Base-by-base conservation (phyloP, 129 eudicot genomes). In the Tagetes erecta region DNA sequence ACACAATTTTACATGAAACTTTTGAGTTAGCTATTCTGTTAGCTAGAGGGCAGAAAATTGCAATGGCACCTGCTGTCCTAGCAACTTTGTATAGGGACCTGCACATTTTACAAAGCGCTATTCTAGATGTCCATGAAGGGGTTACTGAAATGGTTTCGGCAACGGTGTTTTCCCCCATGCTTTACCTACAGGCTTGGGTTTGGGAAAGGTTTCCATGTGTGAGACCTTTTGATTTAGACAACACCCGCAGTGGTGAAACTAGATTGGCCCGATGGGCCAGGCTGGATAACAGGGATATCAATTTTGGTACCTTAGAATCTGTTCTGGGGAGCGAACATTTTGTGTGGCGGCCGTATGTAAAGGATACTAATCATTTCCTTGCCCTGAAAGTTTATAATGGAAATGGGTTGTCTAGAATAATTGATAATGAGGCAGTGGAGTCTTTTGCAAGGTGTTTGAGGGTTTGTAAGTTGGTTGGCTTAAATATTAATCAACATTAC, bases 21-120 rank as follows among this genome's bases (percentile, higher is more conserved):
- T 70, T 89, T 30, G 45, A 77, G 3, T 47, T 87, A 37, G 88
- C 92, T 1, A 72, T 75, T 38, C 73, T 65, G 55, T 40, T 89
- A 38, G 75, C 96, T 5, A 65, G 73, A 66, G 88, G 92, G 1
- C 73, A 3, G 33, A 74, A 8, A 47, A 57, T 89, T n/a, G 91
- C 87, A 2, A 80, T 86, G 30, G 91, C 83, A 2, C 89, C 91
- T 9, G 73, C 83, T 30, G 86, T 89, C 74, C 87, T 86, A 70
- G 91, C 89, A 5, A 67, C 82, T 53, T 44, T 89, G 39, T 86
- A 84, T 73, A 65, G 80, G 65, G 88, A 83, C 51, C 67, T 89
- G 67, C 80, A 80, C 1, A 33, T 71, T 51, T 68, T 87, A 62
- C 80, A 72, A 33, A 38, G 60, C 8, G 12, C 63, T 3, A 45